Evolutionary conservation across 331 rosid species (phyloP).

Genomic region (Malus hybrid): DNA sequence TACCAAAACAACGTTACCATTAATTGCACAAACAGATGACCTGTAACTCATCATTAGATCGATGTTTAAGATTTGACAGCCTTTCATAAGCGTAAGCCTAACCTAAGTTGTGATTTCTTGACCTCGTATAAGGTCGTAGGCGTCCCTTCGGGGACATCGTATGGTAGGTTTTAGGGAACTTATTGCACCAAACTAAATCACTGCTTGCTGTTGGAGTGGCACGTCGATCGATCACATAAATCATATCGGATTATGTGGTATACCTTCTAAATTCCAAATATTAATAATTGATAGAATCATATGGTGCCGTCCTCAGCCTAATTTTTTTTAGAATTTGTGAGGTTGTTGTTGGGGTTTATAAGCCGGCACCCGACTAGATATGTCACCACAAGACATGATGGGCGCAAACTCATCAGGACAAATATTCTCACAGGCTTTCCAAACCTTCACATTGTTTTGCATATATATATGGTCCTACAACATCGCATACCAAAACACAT

Average conservation of each 20-base stretch:
- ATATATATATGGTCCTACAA: background rate
- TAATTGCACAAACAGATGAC: background rate
- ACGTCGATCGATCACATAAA: background rate
- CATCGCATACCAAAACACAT: background rate
- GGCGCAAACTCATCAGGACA: constrained; percentile 25
- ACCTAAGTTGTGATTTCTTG: background rate
- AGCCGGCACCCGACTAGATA: constrained; percentile 60
- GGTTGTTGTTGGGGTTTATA: background rate
- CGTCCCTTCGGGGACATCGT: too few relatives aligned
- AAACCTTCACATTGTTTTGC: background rate
- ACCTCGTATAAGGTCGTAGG: background rate
- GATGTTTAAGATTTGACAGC: background rate
- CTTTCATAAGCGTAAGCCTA: background rate
- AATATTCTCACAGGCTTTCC: constrained; percentile 2
- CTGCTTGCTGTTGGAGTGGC: background rate
- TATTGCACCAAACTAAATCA: background rate
- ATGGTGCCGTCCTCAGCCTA: background rate
- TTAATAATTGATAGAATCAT: background rate
- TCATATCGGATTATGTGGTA: background rate
- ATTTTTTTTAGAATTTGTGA: constrained; percentile 12
- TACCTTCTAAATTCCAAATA: background rate
- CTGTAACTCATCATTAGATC: background rate
- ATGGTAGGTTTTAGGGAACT: background rate
- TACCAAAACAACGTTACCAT: background rate
- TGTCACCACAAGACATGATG: constrained; percentile 17